Conservation (phyloP, 768 basidiomycete genomes). For the Tricholoma matsutake region DNA sequence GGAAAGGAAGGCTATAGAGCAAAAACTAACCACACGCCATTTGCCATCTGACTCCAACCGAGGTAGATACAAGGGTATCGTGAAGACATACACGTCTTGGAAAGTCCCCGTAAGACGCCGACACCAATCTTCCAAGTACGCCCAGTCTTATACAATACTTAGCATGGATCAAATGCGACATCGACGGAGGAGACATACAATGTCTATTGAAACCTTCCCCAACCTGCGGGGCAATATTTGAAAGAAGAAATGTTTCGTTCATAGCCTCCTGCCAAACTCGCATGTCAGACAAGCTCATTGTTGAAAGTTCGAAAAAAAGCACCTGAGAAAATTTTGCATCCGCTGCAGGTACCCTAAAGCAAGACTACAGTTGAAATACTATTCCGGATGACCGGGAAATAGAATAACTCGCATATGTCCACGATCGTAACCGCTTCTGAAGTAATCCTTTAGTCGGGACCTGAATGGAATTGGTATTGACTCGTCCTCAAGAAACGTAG, state of each 20-base stretch:
- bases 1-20: background rate
- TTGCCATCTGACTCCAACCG: slow-evolving; percentile 84
- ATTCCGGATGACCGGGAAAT: background rate
- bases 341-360: slow-evolving; percentile 85
- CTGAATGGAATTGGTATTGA: slow-evolving; percentile 75
- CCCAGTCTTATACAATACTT: slow-evolving; percentile 72
- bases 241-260: slow-evolving; percentile 93
- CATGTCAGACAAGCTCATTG: background rate
- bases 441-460: slow-evolving; percentile 85
- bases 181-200: slow-evolving; percentile 49
- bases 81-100: slow-evolving; percentile 96
- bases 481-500: slow-evolving; percentile 81
- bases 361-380: slow-evolving; percentile 3
- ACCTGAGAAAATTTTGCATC: slow-evolving; percentile 91
- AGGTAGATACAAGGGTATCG: slow-evolving; percentile 94
- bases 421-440: slow-evolving; percentile 90
- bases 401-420: slow-evolving; percentile 82
- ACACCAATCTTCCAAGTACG: slow-evolving; percentile 95
- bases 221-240: slow-evolving; percentile 98
- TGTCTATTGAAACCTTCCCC: slow-evolving; percentile 97
- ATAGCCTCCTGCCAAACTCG: slow-evolving; percentile 65
- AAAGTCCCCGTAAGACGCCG: slow-evolving; percentile 83
- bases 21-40: slow-evolving; percentile 81
- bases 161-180: background rate
- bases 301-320: slow-evolving; percentile 8